These are phyloP conservation scores for Punica granatum DNA, from an alignment of 345 rosid genomes.

Conservation along the genomic window DNA sequence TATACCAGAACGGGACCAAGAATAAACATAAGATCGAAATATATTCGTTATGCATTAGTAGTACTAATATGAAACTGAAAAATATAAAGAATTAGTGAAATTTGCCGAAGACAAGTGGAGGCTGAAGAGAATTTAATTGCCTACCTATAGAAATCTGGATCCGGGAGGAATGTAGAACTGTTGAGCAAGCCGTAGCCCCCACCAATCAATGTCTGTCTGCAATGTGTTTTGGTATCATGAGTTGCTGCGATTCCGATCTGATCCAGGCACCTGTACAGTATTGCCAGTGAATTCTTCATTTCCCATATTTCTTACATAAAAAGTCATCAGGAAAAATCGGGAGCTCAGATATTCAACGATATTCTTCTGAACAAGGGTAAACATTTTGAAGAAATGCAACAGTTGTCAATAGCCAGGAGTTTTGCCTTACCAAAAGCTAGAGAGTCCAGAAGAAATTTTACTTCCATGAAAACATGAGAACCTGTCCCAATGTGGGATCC, in stretches of 20 bases:
- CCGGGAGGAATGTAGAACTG: slow-evolving; percentile 34
- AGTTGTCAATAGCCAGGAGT: neutral
- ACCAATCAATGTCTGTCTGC: slow-evolving; percentile 47
- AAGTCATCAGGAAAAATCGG: neutral
- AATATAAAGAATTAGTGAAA: no score
- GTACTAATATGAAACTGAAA: neutral
- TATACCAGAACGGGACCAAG: neutral
- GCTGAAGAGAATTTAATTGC: no score
- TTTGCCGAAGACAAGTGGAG: no score
- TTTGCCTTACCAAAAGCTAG: slow-evolving; percentile 40
- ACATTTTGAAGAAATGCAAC: no score
- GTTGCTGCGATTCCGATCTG: slow-evolving; percentile 53
- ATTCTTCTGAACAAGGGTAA: neutral
- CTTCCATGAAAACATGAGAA: neutral
- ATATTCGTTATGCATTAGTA: neutral
- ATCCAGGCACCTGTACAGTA: slow-evolving; percentile 34
- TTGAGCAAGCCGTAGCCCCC: slow-evolving; percentile 60
- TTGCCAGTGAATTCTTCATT: neutral
- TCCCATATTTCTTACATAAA: neutral
- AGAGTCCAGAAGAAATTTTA: slow-evolving; percentile 4
- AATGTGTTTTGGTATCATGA: slow-evolving; percentile 39
- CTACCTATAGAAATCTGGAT: slow-evolving; percentile 43
- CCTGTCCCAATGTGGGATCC: no score
- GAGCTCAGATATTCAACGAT: neutral
- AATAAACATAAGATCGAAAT: neutral